Base-by-base conservation (phyloP, 768 basidiomycete species). In the Gymnopilus dilepis region DNA sequence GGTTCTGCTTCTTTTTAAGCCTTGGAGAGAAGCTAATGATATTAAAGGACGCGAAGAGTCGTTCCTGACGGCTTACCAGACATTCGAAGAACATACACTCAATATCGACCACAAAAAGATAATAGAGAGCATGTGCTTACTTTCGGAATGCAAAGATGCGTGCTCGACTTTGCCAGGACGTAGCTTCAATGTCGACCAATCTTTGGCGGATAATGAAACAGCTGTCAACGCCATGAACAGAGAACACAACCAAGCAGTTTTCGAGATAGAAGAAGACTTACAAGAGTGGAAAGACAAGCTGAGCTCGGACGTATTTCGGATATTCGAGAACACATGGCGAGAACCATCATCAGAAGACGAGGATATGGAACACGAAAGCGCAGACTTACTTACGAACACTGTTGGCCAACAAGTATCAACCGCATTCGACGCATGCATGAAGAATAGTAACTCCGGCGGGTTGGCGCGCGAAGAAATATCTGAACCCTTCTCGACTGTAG, bases 1-100 rank as follows among this genome's bases (percentile, higher is more conserved):
- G 21, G 47, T 61, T 52, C 26, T 61, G 22, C 1, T 61, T 1
- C 9, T 61, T 1, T 61, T 61, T 17, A 54, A 56, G 19, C 59
- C 59, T 6, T 61, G 59, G 59, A 30, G 59, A 48, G 12, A n/a
- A 2, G 3, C 45, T 3, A 5, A 6, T 2, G 45, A 55, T 2
- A 17, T 61, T 7, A 54, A 48, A 15, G 11, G 1, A 3, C 2
- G 1, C 4, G 3, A 31, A 8, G 17, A 45, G 17, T 26, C n/a
- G 1, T 61, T 52, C 52, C 5, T 33, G 13, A 42, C 43, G 2
- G 41, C 41, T 1, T 61, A 17, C 17, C 9, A 45, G 21, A 15
- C 13, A 21, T 22, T 45, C 1, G 6, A 17, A 5, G 17, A 12
- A 12, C 0, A 11, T 41, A 17, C 3, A n/a, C n/a, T 19, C 2